Evolutionary conservation across 441 rosid species (phyloP), one percentile per base, ranked within the genome.

Genomic region (Breynia disticha): DNA sequence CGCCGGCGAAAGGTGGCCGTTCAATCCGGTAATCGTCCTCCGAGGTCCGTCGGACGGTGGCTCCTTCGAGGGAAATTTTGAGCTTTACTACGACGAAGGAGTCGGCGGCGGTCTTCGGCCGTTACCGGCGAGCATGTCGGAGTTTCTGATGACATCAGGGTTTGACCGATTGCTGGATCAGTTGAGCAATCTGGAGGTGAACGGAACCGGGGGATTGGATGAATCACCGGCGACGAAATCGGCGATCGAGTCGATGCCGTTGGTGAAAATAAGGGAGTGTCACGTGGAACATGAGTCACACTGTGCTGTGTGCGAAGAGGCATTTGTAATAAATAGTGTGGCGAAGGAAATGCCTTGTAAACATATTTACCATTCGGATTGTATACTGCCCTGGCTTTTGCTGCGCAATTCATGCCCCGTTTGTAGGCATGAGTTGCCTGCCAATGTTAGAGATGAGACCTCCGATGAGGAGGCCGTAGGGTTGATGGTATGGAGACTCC

Each of bases 321-420:
- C 60, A 0, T 84, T 84, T 64, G 86, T 79, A 62, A 50, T 73
- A 0, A 69, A 76, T 2, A 38, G 66, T 7, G 86, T 77, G 52
- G 79, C 81, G 16, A 69, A 82, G 0, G 84, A 84, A 59, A 79
- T 84, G 88, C 86, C 88, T 7, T 84, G 91, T 62, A 77, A 81
- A 56, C 91, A 81, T 55, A 74, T 84, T 3, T 84, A 77, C 49
- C 88, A 84, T 22, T 56, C 78, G 0, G 86, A 81, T 48, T 84
- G 91, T 49, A 84, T 84, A 19, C 67, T 81, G 1, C 88, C 91
- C 0, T 84, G 91, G 91, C 73, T 84, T 5, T 67, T 75, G 6
- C 66, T 77, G 17, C 77, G 86, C 15, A 84, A 84, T 46, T 84
- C 91, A 0, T 84, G 91, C 48, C 91, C 88, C 0, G 79, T 84